These are phyloP conservation scores for Sugiyamaella valdiviana DNA, from an alignment of 805 yeast species.

Conservation along the genomic window DNA sequence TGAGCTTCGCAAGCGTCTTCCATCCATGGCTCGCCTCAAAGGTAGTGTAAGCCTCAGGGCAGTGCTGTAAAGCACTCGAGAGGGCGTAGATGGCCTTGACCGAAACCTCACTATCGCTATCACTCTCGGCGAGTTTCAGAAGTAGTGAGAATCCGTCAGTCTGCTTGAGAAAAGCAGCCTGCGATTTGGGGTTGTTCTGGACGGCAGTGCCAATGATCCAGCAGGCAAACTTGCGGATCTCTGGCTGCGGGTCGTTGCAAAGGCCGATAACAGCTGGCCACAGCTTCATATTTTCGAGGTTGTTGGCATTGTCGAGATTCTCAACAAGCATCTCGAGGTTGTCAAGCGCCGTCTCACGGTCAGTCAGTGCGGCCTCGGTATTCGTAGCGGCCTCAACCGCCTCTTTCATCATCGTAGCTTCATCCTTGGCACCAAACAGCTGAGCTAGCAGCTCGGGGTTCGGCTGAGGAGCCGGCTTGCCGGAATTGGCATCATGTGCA, in stretches of 20 bases:
- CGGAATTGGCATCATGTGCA: conserved; percentile 44
- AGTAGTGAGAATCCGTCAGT: conserved; percentile 28
- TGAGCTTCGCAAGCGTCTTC: conserved; percentile 38
- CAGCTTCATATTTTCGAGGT: conserved; percentile 71
- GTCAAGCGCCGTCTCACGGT: conserved; percentile 71
- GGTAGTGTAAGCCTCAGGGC: conserved; percentile 44
- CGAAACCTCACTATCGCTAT: conserved; percentile 34
- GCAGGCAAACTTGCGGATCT: conserved; percentile 53
- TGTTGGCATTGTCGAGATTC: conserved; percentile 90
- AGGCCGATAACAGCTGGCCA: conserved; percentile 68
- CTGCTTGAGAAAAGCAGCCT: conserved; percentile 46
- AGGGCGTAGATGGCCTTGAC: conserved; percentile 68
- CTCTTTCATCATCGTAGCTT: conserved; percentile 79
- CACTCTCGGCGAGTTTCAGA: conserved; percentile 25
- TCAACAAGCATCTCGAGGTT: conserved; percentile 92
- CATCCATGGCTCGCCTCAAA: conserved; percentile 63
- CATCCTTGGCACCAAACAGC: conserved; percentile 81
- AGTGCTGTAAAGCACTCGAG: conserved; percentile 67
- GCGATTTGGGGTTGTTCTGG: conserved; percentile 80
- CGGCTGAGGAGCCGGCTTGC: conserved; percentile 43
- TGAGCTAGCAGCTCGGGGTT: conserved; percentile 77
- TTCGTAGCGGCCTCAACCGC: conserved; percentile 55
- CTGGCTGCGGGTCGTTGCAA: conserved; percentile 40
- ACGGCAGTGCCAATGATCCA: conserved; percentile 85
- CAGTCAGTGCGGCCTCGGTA: conserved; percentile 54